phyloP scores from a whole-genome alignment of 1,284 basidiomycete species.

The Apiotrichum domesticum region DNA sequence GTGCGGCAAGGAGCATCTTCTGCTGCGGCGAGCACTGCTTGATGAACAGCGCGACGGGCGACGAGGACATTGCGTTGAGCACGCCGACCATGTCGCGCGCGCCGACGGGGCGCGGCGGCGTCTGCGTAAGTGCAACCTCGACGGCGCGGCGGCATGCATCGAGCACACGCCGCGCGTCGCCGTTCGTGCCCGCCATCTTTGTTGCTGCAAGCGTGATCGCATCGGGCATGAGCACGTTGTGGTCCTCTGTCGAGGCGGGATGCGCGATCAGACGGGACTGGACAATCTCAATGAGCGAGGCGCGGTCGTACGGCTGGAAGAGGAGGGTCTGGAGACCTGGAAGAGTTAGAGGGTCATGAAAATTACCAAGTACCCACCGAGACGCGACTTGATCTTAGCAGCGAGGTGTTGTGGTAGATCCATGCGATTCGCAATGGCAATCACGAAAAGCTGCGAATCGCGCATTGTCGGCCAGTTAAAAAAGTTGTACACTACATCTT shows the following conservation, averaged over 20 bases:
- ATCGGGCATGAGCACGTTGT: constrained; percentile 58
- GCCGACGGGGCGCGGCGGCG: constrained; percentile 52
- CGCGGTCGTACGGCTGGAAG: constrained; percentile 82
- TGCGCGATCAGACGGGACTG: constrained; percentile 60
- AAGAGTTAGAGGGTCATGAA: background rate
- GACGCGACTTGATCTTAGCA: constrained; percentile 82
- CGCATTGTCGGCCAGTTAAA: constrained; percentile 97
- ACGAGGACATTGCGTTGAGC: constrained; percentile 83
- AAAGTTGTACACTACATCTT: constrained; percentile 98
- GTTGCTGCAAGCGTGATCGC: constrained; percentile 85
- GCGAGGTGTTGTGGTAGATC: constrained; percentile 92
- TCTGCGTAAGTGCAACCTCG: constrained; percentile 56
- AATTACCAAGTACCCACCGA: constrained; percentile 54
- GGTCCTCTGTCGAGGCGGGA: constrained; percentile 55
- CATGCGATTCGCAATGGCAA: constrained; percentile 98
- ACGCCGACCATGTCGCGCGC: constrained; percentile 73
- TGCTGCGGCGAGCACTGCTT: constrained; percentile 77
- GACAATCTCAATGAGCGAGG: constrained; percentile 80
- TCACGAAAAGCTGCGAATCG: constrained; percentile 80
- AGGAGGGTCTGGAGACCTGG: constrained; percentile 75
- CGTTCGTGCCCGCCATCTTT: constrained; percentile 86
- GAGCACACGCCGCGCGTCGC: constrained; percentile 86
- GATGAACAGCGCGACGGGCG: constrained; percentile 76
- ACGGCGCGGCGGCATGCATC: constrained; percentile 87
- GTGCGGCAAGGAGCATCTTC: constrained; percentile 77